Evolutionary conservation across 495 filamentous ascomycete genomes (phyloP).

Genomic region (Talaromyces liani): DNA sequence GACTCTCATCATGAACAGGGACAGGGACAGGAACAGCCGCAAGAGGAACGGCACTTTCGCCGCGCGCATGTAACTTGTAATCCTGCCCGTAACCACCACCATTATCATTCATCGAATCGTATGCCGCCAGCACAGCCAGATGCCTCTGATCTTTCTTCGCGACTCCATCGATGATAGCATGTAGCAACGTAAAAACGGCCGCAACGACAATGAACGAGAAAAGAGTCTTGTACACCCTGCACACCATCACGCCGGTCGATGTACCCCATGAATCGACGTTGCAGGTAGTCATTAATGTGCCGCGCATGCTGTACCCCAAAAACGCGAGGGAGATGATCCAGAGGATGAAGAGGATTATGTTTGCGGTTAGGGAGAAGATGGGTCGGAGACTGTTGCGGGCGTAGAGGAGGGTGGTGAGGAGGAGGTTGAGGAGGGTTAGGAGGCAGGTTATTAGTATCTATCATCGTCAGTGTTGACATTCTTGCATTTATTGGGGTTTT

Average conservation of each 20-base stretch:
- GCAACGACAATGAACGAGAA: slow-evolving; percentile 54
- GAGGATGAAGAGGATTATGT: slow-evolving; percentile 42
- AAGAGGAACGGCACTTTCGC: slow-evolving; percentile 14
- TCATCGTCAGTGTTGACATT: slow-evolving; percentile 3
- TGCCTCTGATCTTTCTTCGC: slow-evolving; percentile 27
- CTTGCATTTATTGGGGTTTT: too few relatives aligned
- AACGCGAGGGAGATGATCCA: slow-evolving; percentile 53
- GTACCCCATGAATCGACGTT: slow-evolving; percentile 46
- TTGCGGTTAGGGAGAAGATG: slow-evolving; percentile 44
- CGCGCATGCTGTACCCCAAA: slow-evolving; percentile 47
- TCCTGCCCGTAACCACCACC: slow-evolving; percentile 25
- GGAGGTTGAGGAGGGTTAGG: slow-evolving; percentile 45
- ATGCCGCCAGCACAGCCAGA: neutral
- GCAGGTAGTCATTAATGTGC: slow-evolving; percentile 53
- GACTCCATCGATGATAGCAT: slow-evolving; percentile 44
- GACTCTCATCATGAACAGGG: neutral
- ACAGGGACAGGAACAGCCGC: neutral
- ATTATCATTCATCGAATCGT: slow-evolving; percentile 38
- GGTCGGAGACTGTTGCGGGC: slow-evolving; percentile 50
- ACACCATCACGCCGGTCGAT: slow-evolving; percentile 51
- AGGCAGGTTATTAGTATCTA: slow-evolving; percentile 51
- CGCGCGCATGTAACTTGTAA: slow-evolving; percentile 26
- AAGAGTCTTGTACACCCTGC: slow-evolving; percentile 58
- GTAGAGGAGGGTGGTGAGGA: slow-evolving; percentile 48
- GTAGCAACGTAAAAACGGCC: slow-evolving; percentile 34